A percentile compares a stretch with the other conserved stretches of the same genome.
phyloP scores from a whole-genome alignment of 1,284 basidiomycete species.

The Fomitopsis palustris region DNA sequence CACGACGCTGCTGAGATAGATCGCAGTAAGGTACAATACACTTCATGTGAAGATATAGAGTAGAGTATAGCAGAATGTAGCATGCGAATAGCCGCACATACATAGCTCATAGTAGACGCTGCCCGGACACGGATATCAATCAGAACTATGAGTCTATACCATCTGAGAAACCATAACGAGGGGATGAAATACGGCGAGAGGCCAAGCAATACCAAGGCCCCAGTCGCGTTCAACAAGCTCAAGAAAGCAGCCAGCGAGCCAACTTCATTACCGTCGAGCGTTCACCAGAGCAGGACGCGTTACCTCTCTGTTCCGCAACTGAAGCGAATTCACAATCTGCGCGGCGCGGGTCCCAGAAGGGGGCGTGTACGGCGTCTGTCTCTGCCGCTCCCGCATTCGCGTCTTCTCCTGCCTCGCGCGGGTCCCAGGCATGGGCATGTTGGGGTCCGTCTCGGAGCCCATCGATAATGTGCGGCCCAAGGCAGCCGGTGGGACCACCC shows the following conservation, averaged over 20 bases:
- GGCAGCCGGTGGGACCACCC: neutral
- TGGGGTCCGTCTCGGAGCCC: conserved; percentile 2
- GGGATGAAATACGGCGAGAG: too few species aligned
- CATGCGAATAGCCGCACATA: too few species aligned
- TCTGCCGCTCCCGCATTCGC: neutral
- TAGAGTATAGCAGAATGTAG: too few species aligned
- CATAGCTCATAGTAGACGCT: too few species aligned
- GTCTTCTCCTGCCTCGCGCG: conserved; percentile 11
- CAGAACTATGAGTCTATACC: too few species aligned
- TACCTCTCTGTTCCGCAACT: conserved; percentile 3
- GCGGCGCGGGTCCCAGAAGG: conserved; percentile 10
- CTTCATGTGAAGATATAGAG: too few species aligned
- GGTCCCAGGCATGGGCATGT: conserved; percentile 10
- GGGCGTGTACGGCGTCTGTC: conserved; percentile 7
- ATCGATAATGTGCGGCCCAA: neutral
- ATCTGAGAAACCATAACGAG: too few species aligned
- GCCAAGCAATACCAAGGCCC: too few species aligned
- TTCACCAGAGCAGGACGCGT: neutral
- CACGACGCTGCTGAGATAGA: too few species aligned
- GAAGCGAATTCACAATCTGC: neutral
- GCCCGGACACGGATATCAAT: too few species aligned
- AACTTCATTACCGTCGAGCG: neutral
- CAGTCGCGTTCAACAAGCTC: too few species aligned
- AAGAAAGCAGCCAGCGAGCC: neutral
- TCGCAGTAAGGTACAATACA: too few species aligned